Base-by-base conservation (phyloP, 805 yeast genomes). In the Saturnispora saitoi region DNA sequence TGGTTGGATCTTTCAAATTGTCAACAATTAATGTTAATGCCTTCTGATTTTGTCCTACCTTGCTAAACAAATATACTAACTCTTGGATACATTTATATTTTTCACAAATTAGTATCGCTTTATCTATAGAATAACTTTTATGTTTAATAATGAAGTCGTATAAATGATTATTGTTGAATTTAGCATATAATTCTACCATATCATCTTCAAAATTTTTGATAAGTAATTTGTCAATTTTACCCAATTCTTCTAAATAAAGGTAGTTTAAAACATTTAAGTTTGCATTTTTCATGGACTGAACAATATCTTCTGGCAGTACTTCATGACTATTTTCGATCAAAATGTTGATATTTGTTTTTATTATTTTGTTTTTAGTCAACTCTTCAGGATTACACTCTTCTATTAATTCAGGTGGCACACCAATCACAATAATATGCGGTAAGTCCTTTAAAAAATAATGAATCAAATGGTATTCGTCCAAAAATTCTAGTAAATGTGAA, bases 21-120 rank as follows among this genome's bases (percentile, higher is more conserved):
- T 86, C 83, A 36, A 89, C 80, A 14, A 93, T 88, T 39, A 93
- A 69, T 49, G 71, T 75, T 56, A 91, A 66, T 0, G 98, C 98
- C 52, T 78, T 76, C 52, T 74, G 75, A 49, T 81, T 79, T 55
- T 86, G 85, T 1, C 99, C 98, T 24, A 86, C 81, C 56, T 80
- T 78, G 4, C 95, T 95, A 52, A 87, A 72, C 29, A 93, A 65
- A 58, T 79, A 89, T 0, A 93, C 95, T 37, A 89, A 70, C 58
- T 91, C 98, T 37, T 82, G 78, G 37, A 72, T 73, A 37, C 75
- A 72, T 1, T 72, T 71, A 20, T 72, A 67, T 10, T 61, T 50
- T 51, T 80, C 80, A 57, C 95, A 86, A 1, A 83, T 62, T 12
- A 67, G 63, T n/a, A 90, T 77, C 0, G 96, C 95, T 30, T 61